A percentile compares a stretch with the other conserved stretches of the same genome.
These are phyloP conservation scores for Blastocystis sp. DNA, from an alignment of 352 stramenopile species.

Conservation along the genomic window DNA sequence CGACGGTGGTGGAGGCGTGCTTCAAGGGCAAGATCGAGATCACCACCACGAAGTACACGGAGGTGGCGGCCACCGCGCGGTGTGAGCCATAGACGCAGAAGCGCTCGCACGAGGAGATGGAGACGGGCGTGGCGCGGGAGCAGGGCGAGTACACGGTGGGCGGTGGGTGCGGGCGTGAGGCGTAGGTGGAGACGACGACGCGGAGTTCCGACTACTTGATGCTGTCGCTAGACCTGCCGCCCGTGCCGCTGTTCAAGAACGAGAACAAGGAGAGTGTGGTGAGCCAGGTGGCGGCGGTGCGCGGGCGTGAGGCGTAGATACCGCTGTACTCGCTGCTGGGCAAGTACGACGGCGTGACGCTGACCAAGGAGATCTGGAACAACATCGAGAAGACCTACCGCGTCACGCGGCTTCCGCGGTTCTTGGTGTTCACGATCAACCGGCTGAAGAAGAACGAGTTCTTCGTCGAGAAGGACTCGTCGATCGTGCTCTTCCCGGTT, in stretches of 20 bases:
- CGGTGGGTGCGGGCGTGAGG: constrained; percentile 67
- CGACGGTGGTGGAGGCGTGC: constrained; percentile 76
- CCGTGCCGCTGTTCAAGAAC: constrained; percentile 96
- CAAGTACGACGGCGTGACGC: constrained; percentile 88
- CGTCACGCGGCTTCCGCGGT: constrained; percentile 85
- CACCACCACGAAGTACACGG: constrained; percentile 77
- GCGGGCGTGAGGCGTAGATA: constrained; percentile 77
- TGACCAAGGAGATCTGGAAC: constrained; percentile 76
- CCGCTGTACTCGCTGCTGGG: constrained; percentile 90
- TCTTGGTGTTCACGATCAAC: constrained; percentile 93
- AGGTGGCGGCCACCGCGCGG: constrained; percentile 52
- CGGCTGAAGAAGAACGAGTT: constrained; percentile 96
- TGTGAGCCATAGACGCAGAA: constrained; percentile 70
- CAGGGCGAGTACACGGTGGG: constrained; percentile 31
- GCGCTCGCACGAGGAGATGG: constrained; percentile 74
- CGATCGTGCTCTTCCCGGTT: constrained; percentile 97
- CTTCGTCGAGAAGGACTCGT: constrained; percentile 97
- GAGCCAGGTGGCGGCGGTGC: not conserved
- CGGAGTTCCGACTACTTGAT: constrained; percentile 79
- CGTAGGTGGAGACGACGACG: constrained; percentile 73
- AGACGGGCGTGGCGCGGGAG: constrained; percentile 71
- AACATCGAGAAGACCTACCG: constrained; percentile 86
- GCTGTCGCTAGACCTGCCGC: constrained; percentile 92
- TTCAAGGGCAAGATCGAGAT: constrained; percentile 92
- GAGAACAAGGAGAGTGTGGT: constrained; percentile 76